Evolutionary conservation across 2,329 filamentous ascomycete species (phyloP).

Genomic region (Trichoderma afroharzianum): DNA sequence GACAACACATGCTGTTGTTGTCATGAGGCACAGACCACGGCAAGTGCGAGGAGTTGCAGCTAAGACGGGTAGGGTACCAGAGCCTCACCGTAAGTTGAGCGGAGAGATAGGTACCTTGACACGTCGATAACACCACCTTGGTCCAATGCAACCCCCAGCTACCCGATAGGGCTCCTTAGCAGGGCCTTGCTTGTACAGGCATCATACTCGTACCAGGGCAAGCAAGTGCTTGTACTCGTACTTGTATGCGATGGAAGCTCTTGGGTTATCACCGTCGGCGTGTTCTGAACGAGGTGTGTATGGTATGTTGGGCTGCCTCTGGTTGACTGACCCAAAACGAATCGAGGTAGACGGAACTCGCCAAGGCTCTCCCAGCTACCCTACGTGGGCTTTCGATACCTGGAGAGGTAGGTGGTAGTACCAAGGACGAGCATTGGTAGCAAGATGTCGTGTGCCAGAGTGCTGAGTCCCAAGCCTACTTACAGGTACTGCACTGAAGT

Average conservation of each 20-base stretch:
- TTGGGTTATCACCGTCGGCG: not conserved
- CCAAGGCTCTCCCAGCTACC: not conserved
- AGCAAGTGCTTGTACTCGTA: not conserved
- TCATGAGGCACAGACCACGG: constrained; percentile 6
- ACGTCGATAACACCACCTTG: constrained; percentile 12
- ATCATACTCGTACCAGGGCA: not conserved
- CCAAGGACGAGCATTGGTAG: not conserved
- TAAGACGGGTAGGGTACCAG: not conserved
- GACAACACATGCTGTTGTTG: not conserved
- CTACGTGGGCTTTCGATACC: not conserved
- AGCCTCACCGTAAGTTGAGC: constrained; percentile 1
- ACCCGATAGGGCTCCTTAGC: constrained; percentile 3
- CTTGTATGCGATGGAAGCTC: not conserved
- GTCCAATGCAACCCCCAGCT: not conserved
- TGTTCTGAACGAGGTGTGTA: not conserved
- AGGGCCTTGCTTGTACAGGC: not conserved
- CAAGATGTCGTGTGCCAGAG: not conserved
- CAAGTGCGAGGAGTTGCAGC: not conserved
- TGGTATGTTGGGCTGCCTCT: not conserved
- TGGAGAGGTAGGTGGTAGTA: not conserved
- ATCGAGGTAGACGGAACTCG: not conserved
- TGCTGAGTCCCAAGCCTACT: not conserved
- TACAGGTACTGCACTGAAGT: not conserved
- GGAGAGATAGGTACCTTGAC: constrained; percentile 7
- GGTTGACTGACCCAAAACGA: not conserved